Evolutionary conservation across 768 basidiomycete species (phyloP).

Genomic region (Mycena capillaripes): DNA sequence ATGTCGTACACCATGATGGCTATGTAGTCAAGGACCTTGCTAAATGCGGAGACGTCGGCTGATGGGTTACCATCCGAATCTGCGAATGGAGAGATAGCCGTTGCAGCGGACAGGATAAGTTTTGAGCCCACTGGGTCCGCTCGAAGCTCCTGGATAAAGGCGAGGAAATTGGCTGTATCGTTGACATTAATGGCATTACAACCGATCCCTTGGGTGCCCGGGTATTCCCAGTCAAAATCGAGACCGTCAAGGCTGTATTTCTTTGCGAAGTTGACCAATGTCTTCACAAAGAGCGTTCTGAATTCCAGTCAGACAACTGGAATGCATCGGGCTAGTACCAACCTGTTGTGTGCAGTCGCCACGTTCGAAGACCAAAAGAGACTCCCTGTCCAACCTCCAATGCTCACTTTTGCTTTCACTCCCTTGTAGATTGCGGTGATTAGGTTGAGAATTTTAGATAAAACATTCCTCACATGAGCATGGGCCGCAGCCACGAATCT

Average conservation of each 20-base stretch:
- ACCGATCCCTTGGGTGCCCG: constrained; percentile 72
- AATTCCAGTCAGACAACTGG: background rate
- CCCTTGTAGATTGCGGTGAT: constrained; percentile 55
- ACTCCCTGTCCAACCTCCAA: constrained; percentile 83
- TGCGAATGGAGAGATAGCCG: constrained; percentile 56
- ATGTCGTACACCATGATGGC: constrained; percentile 71
- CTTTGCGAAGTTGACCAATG: constrained; percentile 8
- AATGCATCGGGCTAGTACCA: no score
- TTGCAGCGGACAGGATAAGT: constrained; percentile 69
- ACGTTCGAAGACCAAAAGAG: constrained; percentile 74
- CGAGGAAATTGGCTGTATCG: constrained; percentile 85
- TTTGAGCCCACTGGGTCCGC: constrained; percentile 61
- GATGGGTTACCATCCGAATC: constrained; percentile 71
- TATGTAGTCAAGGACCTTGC: constrained; percentile 69
- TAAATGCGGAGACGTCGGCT: constrained; percentile 80
- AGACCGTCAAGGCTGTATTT: constrained; percentile 43
- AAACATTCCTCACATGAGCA: constrained; percentile 49
- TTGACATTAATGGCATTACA: constrained; percentile 73
- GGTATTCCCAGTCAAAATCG: constrained; percentile 86
- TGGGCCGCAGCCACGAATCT: constrained; percentile 67
- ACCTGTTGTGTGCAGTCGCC: constrained; percentile 62
- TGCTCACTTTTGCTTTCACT: constrained; percentile 68
- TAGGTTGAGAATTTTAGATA: background rate
- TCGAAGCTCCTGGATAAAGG: constrained; percentile 81
- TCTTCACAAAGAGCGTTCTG: constrained; percentile 19